These are phyloP conservation scores for Crithidia acanthocephali DNA, from an alignment of 208 protist species.

Conservation along the genomic window DNA sequence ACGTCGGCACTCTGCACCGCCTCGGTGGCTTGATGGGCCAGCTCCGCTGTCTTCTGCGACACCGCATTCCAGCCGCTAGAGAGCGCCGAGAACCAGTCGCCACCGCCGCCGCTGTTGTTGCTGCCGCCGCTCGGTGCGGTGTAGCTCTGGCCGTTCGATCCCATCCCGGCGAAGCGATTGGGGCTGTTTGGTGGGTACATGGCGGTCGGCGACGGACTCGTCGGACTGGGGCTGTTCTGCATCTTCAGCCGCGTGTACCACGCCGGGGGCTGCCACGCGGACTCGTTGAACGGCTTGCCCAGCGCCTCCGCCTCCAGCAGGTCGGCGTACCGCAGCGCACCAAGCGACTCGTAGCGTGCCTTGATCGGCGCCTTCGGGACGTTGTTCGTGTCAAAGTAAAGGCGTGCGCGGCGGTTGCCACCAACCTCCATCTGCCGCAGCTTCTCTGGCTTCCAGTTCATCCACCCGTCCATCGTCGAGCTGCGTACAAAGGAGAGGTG, in stretches of 20 bases:
- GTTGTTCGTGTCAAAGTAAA: conserved; percentile 84
- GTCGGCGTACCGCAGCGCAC: conserved; percentile 82
- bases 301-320: conserved; percentile 84
- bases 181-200: conserved; percentile 52
- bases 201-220: conserved; percentile 5
- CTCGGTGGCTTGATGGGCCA: conserved; percentile 65
- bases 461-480: conserved; percentile 94
- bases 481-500: conserved; percentile 95
- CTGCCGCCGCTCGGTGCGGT: conserved; percentile 8
- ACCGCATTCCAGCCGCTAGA: conserved; percentile 64
- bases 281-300: conserved; percentile 74
- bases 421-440: conserved; percentile 90
- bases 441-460: conserved; percentile 90
- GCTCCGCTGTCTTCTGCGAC: conserved; percentile 62
- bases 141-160: conserved; percentile 30
- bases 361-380: conserved; percentile 69
- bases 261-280: conserved; percentile 70
- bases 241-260: conserved; percentile 73
- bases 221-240: background rate
- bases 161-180: conserved; percentile 61
- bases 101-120: conserved; percentile 13
- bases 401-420: conserved; percentile 86
- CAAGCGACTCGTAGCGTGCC: conserved; percentile 76
- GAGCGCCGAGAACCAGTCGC: conserved; percentile 66
- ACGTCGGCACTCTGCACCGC: conserved; percentile 64